phyloP scores from a whole-genome alignment of 805 yeast species.

The Myxozyma neglecta region DNA sequence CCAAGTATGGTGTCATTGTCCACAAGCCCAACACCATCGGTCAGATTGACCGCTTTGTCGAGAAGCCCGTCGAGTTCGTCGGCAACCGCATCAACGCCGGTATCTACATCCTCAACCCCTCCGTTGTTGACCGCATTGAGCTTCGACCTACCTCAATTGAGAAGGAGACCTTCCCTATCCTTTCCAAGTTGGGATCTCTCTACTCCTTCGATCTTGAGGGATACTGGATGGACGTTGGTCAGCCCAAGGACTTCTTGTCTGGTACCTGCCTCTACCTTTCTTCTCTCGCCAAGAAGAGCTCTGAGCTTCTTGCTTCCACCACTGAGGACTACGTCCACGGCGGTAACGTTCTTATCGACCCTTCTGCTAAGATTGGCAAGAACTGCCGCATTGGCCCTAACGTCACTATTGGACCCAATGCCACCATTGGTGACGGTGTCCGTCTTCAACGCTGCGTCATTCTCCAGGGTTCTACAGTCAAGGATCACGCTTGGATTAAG shows the following conservation, averaged over 20 bases:
- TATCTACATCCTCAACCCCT: constrained; percentile 95
- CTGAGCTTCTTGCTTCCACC: constrained; percentile 62
- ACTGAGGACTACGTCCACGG: constrained; percentile 74
- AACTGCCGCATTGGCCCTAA: constrained; percentile 97
- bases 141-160: constrained; percentile 98
- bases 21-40: constrained; percentile 93
- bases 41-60: constrained; percentile 97
- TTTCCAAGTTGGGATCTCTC: constrained; percentile 83
- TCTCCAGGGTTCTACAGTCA: constrained; percentile 83
- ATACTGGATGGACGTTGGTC: constrained; percentile 99
- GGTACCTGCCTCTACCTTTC: constrained; percentile 92
- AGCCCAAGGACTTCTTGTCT: constrained; percentile 98
- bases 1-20: constrained; percentile 99
- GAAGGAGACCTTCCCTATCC: constrained; percentile 97
- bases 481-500: constrained; percentile 97
- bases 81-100: constrained; percentile 99
- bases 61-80: constrained; percentile 98
- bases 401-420: constrained; percentile 96
- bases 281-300: constrained; percentile 77
- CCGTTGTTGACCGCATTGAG: constrained; percentile 93
- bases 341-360: constrained; percentile 91
- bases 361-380: constrained; percentile 89
- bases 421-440: constrained; percentile 95
- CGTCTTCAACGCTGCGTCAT: constrained; percentile 95
- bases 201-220: constrained; percentile 98